These are phyloP conservation scores for Acanthochlamys bracteata DNA, from an alignment of 106 monocot genomes.

Conservation along the genomic window DNA sequence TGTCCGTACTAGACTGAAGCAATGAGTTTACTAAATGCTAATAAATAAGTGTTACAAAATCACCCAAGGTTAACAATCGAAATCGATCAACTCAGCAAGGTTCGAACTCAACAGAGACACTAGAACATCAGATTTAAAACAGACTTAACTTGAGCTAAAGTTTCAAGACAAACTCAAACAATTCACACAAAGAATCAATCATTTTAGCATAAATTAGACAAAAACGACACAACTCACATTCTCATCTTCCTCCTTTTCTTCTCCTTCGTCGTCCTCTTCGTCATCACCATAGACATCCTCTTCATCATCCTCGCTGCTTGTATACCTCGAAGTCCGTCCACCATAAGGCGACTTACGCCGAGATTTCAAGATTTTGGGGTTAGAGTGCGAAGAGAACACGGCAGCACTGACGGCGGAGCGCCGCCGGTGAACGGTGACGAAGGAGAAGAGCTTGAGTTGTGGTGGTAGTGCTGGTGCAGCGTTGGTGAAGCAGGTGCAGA, in stretches of 20 bases:
- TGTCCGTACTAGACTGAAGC: no score
- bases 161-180: no score
- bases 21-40: no score
- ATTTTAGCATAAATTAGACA: background rate
- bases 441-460: background rate
- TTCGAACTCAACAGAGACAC: no score
- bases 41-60: no score
- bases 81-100: no score
- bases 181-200: no score
- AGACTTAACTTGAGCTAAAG: no score
- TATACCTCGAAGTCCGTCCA: background rate
- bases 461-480: background rate
- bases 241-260: background rate
- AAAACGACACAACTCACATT: background rate
- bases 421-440: background rate
- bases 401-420: conserved; percentile 3
- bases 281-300: conserved; percentile 8
- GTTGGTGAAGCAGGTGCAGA: background rate
- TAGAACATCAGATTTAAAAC: no score
- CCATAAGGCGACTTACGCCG: conserved; percentile 14
- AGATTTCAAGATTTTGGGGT: conserved; percentile 17
- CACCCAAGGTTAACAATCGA: no score
- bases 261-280: conserved; percentile 3
- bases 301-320: conserved; percentile 10
- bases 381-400: conserved; percentile 19